Evolutionary conservation across 2,329 filamentous ascomycete species (phyloP).

Genomic region (Aspergillus sp.): DNA sequence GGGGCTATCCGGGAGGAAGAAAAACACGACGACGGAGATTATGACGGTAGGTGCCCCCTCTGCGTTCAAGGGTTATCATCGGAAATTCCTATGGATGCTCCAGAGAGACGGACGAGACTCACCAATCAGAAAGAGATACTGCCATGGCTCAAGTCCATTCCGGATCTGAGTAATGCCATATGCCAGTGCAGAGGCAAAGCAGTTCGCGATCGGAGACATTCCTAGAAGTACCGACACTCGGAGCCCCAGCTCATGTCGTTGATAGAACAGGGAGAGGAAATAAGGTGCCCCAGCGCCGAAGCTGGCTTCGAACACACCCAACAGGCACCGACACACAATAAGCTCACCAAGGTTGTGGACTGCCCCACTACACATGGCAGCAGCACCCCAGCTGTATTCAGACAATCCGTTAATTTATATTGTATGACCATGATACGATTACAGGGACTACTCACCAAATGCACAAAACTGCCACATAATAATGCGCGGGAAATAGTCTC

Average conservation of each 20-base stretch:
- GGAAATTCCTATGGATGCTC: too few relatives aligned
- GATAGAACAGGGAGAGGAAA: conserved; percentile 54
- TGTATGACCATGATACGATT: not conserved
- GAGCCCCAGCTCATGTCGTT: conserved; percentile 52
- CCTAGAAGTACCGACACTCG: conserved; percentile 51
- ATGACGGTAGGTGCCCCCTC: conserved; percentile 47
- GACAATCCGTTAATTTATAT: not conserved
- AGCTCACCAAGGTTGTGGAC: conserved; percentile 24
- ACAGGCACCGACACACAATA: conserved; percentile 22
- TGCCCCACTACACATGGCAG: conserved; percentile 29
- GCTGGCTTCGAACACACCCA: conserved; percentile 28
- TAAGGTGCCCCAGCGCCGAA: conserved; percentile 29
- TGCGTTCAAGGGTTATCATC: not conserved
- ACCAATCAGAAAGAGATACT: conserved; percentile 53
- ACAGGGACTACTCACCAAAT: conserved; percentile 21
- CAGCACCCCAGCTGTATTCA: conserved; percentile 25
- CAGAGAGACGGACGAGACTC: not conserved
- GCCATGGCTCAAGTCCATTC: conserved; percentile 32
- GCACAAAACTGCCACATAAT: conserved; percentile 24
- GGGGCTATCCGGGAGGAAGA: conserved; percentile 49
- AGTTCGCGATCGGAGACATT: conserved; percentile 42
- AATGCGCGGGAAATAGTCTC: conserved; percentile 29
- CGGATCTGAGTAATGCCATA: conserved; percentile 39
- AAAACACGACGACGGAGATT: conserved; percentile 45
- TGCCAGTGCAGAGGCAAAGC: conserved; percentile 43